Conservation (phyloP, 371 early-diverging fungal genomes). For the Mortierella sp. region DNA sequence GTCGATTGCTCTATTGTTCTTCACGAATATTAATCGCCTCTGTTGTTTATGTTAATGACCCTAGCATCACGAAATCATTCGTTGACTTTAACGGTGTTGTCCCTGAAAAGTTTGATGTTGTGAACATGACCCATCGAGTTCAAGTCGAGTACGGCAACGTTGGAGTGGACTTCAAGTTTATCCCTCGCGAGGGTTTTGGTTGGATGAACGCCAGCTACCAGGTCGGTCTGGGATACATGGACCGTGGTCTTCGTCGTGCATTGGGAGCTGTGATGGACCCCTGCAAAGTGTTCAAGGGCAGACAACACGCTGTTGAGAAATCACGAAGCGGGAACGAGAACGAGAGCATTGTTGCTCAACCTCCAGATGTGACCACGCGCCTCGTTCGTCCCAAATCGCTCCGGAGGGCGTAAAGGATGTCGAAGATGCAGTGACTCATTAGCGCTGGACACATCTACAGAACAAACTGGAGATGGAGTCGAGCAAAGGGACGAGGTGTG, state of each 20-base stretch:
- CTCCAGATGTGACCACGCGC: slow-evolving; percentile 52
- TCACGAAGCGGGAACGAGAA: not conserved
- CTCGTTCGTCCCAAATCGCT: slow-evolving; percentile 35
- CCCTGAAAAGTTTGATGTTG: slow-evolving; percentile 97
- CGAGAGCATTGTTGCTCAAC: slow-evolving; percentile 32
- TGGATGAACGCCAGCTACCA: slow-evolving; percentile 98
- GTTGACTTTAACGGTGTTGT: slow-evolving; percentile 98
- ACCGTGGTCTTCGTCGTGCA: slow-evolving; percentile 82
- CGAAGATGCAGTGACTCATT: not conserved
- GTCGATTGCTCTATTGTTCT: not conserved
- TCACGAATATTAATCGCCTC: not conserved
- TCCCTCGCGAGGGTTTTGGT: slow-evolving; percentile 97
- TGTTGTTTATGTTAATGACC: not conserved
- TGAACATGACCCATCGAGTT: slow-evolving; percentile 90
- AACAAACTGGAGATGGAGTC: not conserved
- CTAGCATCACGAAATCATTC: slow-evolving; percentile 90
- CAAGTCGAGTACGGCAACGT: slow-evolving; percentile 97
- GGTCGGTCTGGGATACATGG: slow-evolving; percentile 86
- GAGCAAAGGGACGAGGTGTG: not conserved
- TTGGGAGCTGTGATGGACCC: slow-evolving; percentile 88
- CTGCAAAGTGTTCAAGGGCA: slow-evolving; percentile 69
- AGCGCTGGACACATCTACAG: not conserved
- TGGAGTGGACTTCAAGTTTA: slow-evolving; percentile 94
- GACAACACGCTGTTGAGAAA: not conserved
- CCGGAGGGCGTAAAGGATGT: slow-evolving; percentile 11